phyloP scores from a whole-genome alignment of 495 filamentous ascomycete genomes.

The Xanthoparmelia taractica region DNA sequence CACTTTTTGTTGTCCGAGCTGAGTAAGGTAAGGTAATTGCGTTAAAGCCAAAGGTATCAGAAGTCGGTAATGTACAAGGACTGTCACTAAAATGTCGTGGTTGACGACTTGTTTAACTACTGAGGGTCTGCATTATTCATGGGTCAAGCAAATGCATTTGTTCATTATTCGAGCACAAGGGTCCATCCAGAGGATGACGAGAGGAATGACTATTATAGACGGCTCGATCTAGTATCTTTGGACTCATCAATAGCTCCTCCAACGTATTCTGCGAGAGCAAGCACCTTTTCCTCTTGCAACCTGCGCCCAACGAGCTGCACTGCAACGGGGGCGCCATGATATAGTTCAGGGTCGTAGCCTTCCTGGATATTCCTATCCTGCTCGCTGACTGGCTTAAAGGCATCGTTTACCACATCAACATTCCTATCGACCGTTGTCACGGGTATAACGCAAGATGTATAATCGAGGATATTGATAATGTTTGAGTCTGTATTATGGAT shows the following conservation, averaged over 20 bases:
- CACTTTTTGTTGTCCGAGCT: neutral
- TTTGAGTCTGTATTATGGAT: constrained; percentile 30
- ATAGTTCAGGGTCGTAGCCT: constrained; percentile 45
- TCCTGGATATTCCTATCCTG: constrained; percentile 38
- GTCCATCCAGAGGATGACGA: neutral
- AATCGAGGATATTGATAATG: constrained; percentile 52
- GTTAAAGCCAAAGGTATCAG: too few relatives aligned
- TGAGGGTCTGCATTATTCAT: neutral
- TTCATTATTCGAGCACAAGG: neutral
- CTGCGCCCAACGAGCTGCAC: constrained; percentile 46
- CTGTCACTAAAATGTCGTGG: neutral
- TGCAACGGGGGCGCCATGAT: constrained; percentile 48
- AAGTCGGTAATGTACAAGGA: too few relatives aligned
- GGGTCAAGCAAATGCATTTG: neutral
- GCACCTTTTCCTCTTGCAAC: constrained; percentile 48
- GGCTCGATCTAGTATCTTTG: neutral
- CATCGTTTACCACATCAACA: constrained; percentile 40
- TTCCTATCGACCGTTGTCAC: constrained; percentile 49
- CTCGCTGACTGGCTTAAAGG: constrained; percentile 35
- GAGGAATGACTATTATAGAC: neutral
- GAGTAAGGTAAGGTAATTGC: neutral
- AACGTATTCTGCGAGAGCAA: constrained; percentile 35
- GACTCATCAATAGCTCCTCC: constrained; percentile 9
- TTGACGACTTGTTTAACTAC: neutral
- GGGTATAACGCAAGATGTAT: constrained; percentile 49